Percentiles rank a stretch among this genome's conserved stretches.
Conservation (phyloP, 1,284 basidiomycete species). For the Meira nashicola region DNA sequence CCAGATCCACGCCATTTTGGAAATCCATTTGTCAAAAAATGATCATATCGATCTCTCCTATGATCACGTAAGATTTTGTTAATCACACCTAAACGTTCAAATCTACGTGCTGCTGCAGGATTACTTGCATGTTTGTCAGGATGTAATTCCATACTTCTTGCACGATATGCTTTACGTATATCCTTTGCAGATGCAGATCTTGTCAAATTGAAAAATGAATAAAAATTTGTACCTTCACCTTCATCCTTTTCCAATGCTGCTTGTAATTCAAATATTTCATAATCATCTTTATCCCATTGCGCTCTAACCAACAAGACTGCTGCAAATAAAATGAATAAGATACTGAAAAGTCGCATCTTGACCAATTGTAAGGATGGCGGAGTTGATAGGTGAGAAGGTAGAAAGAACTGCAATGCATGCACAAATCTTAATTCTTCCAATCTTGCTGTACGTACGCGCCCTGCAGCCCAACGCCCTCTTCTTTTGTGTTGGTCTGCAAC, state of each 20-base stretch:
- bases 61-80: conserved; percentile 49
- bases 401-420: too few relatives aligned
- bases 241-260: conserved; percentile 35
- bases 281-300: too few relatives aligned
- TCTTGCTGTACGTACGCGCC: too few relatives aligned
- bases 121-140: conserved; percentile 46
- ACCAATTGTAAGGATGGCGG: too few relatives aligned
- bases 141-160: conserved; percentile 44
- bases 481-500: too few relatives aligned
- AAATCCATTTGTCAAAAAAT: conserved; percentile 47
- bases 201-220: conserved; percentile 38
- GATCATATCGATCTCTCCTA: conserved; percentile 48
- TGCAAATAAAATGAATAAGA: too few relatives aligned
- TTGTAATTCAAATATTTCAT: conserved; percentile 49
- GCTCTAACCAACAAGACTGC: too few relatives aligned
- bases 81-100: conserved; percentile 46
- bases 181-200: conserved; percentile 22
- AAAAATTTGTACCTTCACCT: conserved; percentile 41
- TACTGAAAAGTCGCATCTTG: too few relatives aligned
- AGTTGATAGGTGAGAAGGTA: too few relatives aligned
- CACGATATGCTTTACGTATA: conserved; percentile 47
- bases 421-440: too few relatives aligned
- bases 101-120: conserved; percentile 34
- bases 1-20: conserved; percentile 48
- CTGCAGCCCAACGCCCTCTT: too few relatives aligned